phyloP scores from a whole-genome alignment of 2,329 filamentous ascomycete species.

The Trichoderma lentiforme region DNA sequence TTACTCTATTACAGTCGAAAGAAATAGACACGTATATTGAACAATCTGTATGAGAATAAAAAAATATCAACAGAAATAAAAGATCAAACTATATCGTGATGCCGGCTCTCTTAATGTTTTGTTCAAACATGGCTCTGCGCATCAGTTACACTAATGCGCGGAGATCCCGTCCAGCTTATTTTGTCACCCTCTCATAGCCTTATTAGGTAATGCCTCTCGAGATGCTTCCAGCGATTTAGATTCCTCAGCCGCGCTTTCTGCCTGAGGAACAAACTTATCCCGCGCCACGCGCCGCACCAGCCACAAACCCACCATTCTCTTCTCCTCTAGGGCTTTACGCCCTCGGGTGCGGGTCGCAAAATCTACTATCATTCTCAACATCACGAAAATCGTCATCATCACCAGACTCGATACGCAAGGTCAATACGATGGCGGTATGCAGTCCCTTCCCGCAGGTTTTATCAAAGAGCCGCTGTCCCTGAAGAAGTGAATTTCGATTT shows the following conservation, averaged over 20 bases:
- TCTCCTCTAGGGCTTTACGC: conserved; percentile 37
- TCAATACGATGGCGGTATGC: conserved; percentile 43
- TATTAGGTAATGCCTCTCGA: not conserved
- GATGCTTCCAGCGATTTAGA: not conserved
- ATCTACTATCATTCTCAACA: conserved; percentile 31
- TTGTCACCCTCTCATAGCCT: not conserved
- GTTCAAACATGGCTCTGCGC: not conserved
- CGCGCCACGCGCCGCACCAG: conserved; percentile 12
- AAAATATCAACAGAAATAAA: not conserved
- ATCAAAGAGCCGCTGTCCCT: not conserved
- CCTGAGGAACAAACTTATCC: conserved; percentile 21
- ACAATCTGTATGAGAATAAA: too few relatives aligned
- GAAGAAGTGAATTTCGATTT: not conserved
- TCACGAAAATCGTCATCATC: conserved; percentile 33
- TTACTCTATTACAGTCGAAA: not conserved
- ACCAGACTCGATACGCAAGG: conserved; percentile 38
- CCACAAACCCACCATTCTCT: conserved; percentile 21
- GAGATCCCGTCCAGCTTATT: conserved; percentile 4
- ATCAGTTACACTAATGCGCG: not conserved
- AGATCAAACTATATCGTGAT: not conserved
- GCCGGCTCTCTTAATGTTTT: not conserved
- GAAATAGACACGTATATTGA: too few relatives aligned
- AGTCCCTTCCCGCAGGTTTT: conserved; percentile 5
- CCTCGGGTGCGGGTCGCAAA: conserved; percentile 36
- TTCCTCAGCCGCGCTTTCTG: not conserved